Evolutionary conservation across 2,329 filamentous ascomycete genomes (phyloP), one percentile per base, ranked within the genome.

Genomic region (Microthyrium microscopicum): DNA sequence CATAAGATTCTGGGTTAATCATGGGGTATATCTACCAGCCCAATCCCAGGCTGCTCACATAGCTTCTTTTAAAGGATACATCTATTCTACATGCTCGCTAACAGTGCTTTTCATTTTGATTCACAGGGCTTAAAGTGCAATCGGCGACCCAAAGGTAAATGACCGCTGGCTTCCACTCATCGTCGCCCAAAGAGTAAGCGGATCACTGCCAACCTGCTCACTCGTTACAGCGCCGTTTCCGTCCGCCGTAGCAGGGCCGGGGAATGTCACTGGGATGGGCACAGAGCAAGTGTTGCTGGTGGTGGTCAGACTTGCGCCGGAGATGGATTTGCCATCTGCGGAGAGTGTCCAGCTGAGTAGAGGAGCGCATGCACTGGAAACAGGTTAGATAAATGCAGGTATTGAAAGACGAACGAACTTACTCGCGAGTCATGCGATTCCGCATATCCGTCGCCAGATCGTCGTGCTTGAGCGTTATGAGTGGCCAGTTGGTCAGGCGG

Each of bases 301-400:
- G 6, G 33, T 24, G 5, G 20, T 18, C 11, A 35, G 15, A 21
- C 13, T 26, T 4, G 26, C 33, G 6, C 26, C 26, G 5, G 11
- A 13, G 20, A 35, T 35, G 5, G 12, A 11, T 2, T 5, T 9
- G 8, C 22, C 33, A 5, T 31, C 33, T 3, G 18, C n/a, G 5
- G 33, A 50, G 32, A 59, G 57, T 30, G 51, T 54, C 47, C 63
- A 68, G 16, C 47, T 54, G 33, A 71, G 43, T 32, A 56, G 56
- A 31, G 67, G 64, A 25, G 56, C 44, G 54, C 70, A 68, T 31
- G 50, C 50, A n/a, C n/a, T n/a, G n/a, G n/a, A n/a, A n/a, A n/a
- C n/a, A n/a, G n/a, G n/a, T n/a, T n/a, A n/a, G n/a, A n/a, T n/a
- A n/a, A n/a, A n/a, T n/a, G n/a, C n/a, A n/a, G n/a, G 47, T n/a